Percentiles rank a stretch among this genome's conserved stretches.
Evolutionary conservation across 352 stramenopile genomes (phyloP).

Genomic region (Pythium grandisporangium): DNA sequence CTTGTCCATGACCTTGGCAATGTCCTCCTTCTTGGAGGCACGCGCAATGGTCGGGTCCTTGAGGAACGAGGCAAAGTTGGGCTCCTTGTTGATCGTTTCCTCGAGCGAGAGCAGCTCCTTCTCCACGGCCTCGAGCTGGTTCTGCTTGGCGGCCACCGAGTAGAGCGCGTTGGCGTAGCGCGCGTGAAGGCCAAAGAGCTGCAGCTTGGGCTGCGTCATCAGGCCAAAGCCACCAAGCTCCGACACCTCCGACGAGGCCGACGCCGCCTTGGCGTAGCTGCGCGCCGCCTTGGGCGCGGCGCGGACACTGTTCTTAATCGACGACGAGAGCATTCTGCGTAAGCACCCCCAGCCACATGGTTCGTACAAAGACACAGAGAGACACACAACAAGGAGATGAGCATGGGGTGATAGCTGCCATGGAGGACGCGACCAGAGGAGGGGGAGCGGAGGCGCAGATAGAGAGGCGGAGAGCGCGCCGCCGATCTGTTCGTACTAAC

Average conservation of each 20-base stretch:
- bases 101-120: conserved; percentile 84
- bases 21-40: conserved; percentile 90
- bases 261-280: conserved; percentile 23
- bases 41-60: conserved; percentile 95
- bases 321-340: conserved; percentile 60
- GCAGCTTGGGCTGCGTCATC: conserved; percentile 86
- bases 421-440: too few relatives aligned
- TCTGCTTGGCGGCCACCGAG: conserved; percentile 89
- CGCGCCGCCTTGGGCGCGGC: conserved; percentile 22
- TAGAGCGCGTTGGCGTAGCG: conserved; percentile 97
- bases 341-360: too few relatives aligned
- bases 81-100: conserved; percentile 77
- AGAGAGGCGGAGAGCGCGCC: too few relatives aligned
- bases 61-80: conserved; percentile 90
- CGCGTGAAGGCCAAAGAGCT: conserved; percentile 94
- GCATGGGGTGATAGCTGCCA: too few relatives aligned
- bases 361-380: too few relatives aligned
- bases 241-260: conserved; percentile 33
- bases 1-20: conserved; percentile 85
- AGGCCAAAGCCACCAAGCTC: conserved; percentile 68
- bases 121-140: conserved; percentile 74
- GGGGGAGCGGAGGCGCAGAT: too few relatives aligned
- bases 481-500: too few relatives aligned
- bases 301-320: conserved; percentile 61
- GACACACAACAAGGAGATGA: neutral